phyloP scores from a whole-genome alignment of 345 rosid species.

The Salix udensis region DNA sequence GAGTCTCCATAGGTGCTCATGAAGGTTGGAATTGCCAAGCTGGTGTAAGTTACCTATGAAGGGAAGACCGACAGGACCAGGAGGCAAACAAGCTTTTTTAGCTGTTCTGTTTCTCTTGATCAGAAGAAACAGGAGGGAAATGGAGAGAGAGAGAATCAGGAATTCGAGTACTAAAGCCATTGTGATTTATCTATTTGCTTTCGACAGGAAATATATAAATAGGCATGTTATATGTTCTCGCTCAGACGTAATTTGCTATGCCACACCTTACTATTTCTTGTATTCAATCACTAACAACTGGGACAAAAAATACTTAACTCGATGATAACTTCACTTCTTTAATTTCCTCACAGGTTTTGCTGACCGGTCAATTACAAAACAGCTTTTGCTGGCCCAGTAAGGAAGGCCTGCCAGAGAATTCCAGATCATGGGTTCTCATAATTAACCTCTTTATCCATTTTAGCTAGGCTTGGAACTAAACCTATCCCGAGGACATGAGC shows the following conservation, averaged over 20 bases:
- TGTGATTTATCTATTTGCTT: too few species aligned
- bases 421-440: neutral
- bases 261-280: too few species aligned
- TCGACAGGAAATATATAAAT: too few species aligned
- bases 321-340: too few species aligned
- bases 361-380: too few species aligned
- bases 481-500: neutral
- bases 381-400: neutral
- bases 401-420: neutral
- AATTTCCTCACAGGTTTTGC: too few species aligned
- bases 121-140: conserved; percentile 17
- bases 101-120: conserved; percentile 5
- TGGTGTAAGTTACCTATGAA: conserved; percentile 52
- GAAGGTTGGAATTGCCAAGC: conserved; percentile 27
- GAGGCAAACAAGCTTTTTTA: conserved; percentile 30
- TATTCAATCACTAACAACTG: too few species aligned
- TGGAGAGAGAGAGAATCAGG: neutral
- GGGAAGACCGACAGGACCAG: conserved; percentile 45
- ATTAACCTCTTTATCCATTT: conserved; percentile 2
- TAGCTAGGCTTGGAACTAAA: neutral
- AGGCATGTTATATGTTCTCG: too few species aligned
- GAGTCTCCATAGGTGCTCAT: conserved; percentile 36
- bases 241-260: too few species aligned
- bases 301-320: too few species aligned
- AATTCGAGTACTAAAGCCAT: too few species aligned